These are phyloP conservation scores for Lanmaoa rubissima DNA, from an alignment of 768 basidiomycete species.

Conservation along the genomic window DNA sequence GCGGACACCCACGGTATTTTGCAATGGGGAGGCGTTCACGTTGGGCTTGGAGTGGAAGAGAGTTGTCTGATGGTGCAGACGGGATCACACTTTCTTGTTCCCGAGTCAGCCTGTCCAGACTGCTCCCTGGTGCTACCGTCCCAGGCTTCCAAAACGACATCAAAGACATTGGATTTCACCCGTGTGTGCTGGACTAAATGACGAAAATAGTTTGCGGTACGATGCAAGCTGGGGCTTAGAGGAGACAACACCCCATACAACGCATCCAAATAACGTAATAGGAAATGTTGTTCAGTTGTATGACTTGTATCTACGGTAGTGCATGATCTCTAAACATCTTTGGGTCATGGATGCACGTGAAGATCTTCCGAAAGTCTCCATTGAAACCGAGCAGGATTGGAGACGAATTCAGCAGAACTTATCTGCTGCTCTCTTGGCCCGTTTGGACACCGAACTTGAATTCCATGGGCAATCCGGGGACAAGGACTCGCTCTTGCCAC, in stretches of 20 bases:
- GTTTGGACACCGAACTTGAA: constrained; percentile 48
- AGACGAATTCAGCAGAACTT: constrained; percentile 56
- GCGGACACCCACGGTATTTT: constrained; percentile 63
- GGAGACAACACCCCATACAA: not conserved
- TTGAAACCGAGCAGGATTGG: constrained; percentile 70
- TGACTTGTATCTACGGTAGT: too few relatives aligned
- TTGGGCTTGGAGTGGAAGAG: constrained; percentile 68
- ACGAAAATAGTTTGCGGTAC: too few relatives aligned
- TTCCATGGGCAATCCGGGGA: constrained; percentile 40
- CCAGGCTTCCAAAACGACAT: constrained; percentile 91
- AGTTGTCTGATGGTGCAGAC: constrained; percentile 54
- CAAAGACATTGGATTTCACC: constrained; percentile 39
- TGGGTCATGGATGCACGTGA: constrained; percentile 36
- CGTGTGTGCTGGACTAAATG: not conserved
- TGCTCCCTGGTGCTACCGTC: constrained; percentile 78
- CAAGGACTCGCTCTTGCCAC: constrained; percentile 46
- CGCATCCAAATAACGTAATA: not conserved
- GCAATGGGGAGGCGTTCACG: constrained; percentile 85
- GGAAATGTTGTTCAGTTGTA: not conserved
- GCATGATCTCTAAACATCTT: not conserved
- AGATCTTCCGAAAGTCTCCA: constrained; percentile 52
- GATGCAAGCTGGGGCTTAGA: not conserved
- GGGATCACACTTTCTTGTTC: constrained; percentile 70
- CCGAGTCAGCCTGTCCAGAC: constrained; percentile 79
- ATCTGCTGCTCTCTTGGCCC: constrained; percentile 40